A percentile compares a stretch with the other conserved stretches of the same genome.
Conservation (phyloP, 352 stramenopile genomes). For the Phytophthora colocasiae region DNA sequence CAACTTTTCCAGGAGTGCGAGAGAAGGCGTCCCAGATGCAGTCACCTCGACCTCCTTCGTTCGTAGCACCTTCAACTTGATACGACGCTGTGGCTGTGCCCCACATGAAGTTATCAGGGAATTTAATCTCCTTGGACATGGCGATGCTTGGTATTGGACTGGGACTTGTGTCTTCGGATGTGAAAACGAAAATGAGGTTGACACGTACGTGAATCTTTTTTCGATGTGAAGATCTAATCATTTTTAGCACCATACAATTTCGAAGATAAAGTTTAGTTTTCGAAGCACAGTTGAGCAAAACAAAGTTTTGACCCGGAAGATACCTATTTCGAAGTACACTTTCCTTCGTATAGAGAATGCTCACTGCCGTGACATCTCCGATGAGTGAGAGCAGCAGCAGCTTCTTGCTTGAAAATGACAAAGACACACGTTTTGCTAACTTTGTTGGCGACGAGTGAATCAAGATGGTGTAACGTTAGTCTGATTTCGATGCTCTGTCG, state of each 20-base stretch:
- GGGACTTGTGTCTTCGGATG: slow-evolving; percentile 9
- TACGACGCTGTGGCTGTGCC: slow-evolving; percentile 91
- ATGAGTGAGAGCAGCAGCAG: no score
- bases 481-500: slow-evolving; percentile 14
- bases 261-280: no score
- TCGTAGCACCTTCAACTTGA: slow-evolving; percentile 93
- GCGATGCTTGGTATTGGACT: neutral
- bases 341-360: no score
- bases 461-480: slow-evolving; percentile 3
- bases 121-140: slow-evolving; percentile 47
- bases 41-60: slow-evolving; percentile 83
- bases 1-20: slow-evolving; percentile 59
- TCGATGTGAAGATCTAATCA: slow-evolving; percentile 2
- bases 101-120: slow-evolving; percentile 82
- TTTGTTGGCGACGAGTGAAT: no score
- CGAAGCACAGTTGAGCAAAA: no score
- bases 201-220: neutral
- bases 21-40: slow-evolving; percentile 94
- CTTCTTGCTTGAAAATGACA: no score
- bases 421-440: no score
- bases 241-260: slow-evolving; percentile 7
- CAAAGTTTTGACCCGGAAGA: no score
- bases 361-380: no score
- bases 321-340: no score
- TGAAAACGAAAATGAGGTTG: slow-evolving; percentile 27